Conservation (phyloP, 352 stramenopile species). For the Bremia lactucae region DNA sequence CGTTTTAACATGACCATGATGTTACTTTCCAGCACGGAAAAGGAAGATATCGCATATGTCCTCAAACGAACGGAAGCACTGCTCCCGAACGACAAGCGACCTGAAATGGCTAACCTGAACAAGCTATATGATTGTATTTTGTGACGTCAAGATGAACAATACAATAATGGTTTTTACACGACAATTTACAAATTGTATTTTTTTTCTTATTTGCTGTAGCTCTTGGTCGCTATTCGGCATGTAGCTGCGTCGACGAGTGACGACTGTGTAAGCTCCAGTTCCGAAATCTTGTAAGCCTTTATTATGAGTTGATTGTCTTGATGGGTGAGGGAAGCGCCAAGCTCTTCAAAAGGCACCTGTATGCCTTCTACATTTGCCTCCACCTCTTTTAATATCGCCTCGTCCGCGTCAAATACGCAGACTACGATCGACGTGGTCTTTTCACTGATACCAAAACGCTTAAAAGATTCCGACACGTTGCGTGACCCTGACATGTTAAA, state of each 20-base stretch:
- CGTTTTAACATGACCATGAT: constrained; percentile 75
- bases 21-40: constrained; percentile 60
- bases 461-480: constrained; percentile 79
- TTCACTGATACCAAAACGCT: constrained; percentile 58
- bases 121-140: constrained; percentile 40
- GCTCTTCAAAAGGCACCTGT: constrained; percentile 27
- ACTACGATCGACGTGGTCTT: constrained; percentile 50
- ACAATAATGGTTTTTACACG: no score
- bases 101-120: constrained; percentile 22
- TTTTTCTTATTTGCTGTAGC: constrained; percentile 63
- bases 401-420: constrained; percentile 64
- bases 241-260: constrained; percentile 57
- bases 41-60: constrained; percentile 44
- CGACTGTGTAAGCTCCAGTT: constrained; percentile 54
- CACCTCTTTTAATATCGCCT: constrained; percentile 22
- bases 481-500: constrained; percentile 79
- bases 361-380: constrained; percentile 45
- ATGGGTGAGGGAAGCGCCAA: constrained; percentile 37
- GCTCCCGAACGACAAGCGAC: constrained; percentile 5
- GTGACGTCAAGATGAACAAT: no score
- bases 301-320: constrained; percentile 47
- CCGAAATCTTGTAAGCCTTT: constrained; percentile 82
- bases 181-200: neutral
- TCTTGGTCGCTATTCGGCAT: constrained; percentile 83
- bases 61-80: constrained; percentile 16